Base-by-base conservation (phyloP, 257 asterid species). In the Solanum pinnatisectum region DNA sequence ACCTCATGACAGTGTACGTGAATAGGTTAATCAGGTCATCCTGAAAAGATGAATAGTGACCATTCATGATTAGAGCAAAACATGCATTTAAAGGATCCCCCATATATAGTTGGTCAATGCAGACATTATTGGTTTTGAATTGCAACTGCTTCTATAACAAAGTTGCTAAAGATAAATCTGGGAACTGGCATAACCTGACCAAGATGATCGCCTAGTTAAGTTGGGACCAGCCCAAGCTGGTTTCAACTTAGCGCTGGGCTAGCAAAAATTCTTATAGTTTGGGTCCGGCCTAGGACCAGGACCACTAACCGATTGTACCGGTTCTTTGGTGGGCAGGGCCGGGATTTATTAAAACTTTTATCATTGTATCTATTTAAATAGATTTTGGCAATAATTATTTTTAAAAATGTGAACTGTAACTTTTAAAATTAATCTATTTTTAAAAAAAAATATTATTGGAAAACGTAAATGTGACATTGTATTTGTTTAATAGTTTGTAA, bases 1-100 rank as follows among this genome's bases (percentile, higher is more conserved):
- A 89, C 94, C 99, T 96, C 92, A 93, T 93, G 86, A 93, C 96
- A 84, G 98, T 97, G 91, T 96, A 97, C 7, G 95, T 94, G 92
- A 95, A 97, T 71, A 97, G 89, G 91, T 91, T 95, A 87, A 94
- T 93, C 46, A 95, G 90, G 93, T 96, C 98, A 16, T 90, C 94
- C 99, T 97, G 98, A 87, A 71, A 89, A 87, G 33, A 65, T 56
- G 18, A 84, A 32, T 30, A 82, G 86, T 82, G 13, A n/a, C 15
- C 32, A 52, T 82, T 49, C 30, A 82, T 82, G 71, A 60, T 82
- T 49, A 10, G 86, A 49, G 68, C 85, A 49, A 49, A 52, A 49
- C 32, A 8, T 39, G 13, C 86, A 33, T 46, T 49, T 82, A 49
- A 82, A 82, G 40, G 86, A 52, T 49, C 40, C 70, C 2, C 12